Evolutionary conservation across 441 rosid genomes (phyloP).

Genomic region (Pelargonium citronellum): DNA sequence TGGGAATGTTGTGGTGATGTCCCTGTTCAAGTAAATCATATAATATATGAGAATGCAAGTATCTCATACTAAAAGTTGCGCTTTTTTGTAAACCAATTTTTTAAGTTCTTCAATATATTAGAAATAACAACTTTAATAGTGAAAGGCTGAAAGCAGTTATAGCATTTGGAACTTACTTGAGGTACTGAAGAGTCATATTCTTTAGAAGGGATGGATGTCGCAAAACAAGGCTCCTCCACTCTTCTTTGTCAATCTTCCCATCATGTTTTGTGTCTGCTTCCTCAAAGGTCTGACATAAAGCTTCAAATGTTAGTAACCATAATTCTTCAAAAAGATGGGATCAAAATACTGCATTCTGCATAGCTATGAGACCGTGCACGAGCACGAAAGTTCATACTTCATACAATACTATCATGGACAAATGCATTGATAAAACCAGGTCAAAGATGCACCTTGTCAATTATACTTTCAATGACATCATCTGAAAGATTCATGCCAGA

Average conservation of each 20-base stretch:
- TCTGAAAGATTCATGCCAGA: conserved; percentile 94
- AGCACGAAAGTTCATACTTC: neutral
- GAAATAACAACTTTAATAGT: neutral
- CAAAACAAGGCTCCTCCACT: conserved; percentile 84
- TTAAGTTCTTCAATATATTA: neutral
- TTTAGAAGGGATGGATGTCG: conserved; percentile 81
- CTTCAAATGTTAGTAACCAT: conserved; percentile 12
- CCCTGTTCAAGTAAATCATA: conserved; percentile 41
- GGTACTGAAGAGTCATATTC: conserved; percentile 91
- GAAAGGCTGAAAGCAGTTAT: neutral
- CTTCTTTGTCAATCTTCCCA: conserved; percentile 89
- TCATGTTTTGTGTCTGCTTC: conserved; percentile 96
- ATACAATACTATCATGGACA: neutral
- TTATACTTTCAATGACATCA: conserved; percentile 80
- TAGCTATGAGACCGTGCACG: neutral
- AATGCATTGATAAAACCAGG: neutral
- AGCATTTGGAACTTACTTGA: conserved; percentile 53
- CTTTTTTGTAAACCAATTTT: too few species aligned
- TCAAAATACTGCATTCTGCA: neutral
- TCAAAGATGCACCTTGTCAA: conserved; percentile 59
- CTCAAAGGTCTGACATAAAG: conserved; percentile 61
- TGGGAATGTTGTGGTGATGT: conserved; percentile 81
- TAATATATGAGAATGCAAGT: neutral
- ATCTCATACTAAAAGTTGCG: neutral
- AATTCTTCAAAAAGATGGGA: neutral